Evolutionary conservation across 208 protist genomes (phyloP), one percentile per base, ranked within the genome.

Genomic region (Trypanosoma boissoni): DNA sequence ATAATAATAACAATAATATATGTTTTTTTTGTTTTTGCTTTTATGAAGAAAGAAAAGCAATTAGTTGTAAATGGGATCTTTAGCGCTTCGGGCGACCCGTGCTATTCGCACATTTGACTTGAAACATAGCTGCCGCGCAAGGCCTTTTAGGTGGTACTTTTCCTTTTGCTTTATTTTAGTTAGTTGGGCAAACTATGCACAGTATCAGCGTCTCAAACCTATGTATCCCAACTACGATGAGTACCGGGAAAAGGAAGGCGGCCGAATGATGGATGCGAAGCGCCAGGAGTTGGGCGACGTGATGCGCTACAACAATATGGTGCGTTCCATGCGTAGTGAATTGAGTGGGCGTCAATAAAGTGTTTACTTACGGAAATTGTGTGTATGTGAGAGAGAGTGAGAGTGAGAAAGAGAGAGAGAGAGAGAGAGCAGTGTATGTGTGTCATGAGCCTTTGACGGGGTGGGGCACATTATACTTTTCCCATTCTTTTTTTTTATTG

Each of bases 261-360:
- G 71, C 10, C 63, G 78, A 29, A 86, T 88, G 78, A 53, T 86
- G 53, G 79, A 85, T 42, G 78, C 80, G 28, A 92, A 92, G 65
- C 65, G 72, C 6, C 85, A 92, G 64, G 80, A 92, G 45, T 63
- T 88, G 28, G 80, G 80, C 1, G 78, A 92, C 46, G 81, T 92
- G 48, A 53, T 44, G 16, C 78, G 85, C 29, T 92, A 92, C 72
- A 92, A 92, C 53, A 75, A 64, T 41, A 92, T 92, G 85, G 85
- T 92, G 0, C 62, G 60, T 3, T 57, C 44, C 4, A 92, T 92
- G 85, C 74, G 85, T n/a, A 65, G 68, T 20, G 78, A 92, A 43
- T 36, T 92, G 18, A 26, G 61, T 14, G 43, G 23, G 10, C 50
- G 64, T 23, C 10, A 27, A 10, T 65, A 32, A 61, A n/a, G 41